These are phyloP conservation scores for Spathaspora arborariae DNA, from an alignment of 805 yeast genomes.

Conservation along the genomic window DNA sequence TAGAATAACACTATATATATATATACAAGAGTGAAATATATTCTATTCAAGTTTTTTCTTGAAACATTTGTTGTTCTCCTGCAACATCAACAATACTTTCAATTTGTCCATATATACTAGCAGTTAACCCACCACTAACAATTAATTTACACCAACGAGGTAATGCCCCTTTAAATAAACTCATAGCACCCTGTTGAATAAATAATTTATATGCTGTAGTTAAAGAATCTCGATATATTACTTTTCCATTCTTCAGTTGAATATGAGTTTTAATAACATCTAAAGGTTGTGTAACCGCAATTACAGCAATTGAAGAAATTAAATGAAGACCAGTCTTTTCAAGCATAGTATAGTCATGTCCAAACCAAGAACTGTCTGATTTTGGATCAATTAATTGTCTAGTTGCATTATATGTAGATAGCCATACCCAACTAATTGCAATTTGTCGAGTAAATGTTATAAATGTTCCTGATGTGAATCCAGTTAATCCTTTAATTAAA, in stretches of 20 bases:
- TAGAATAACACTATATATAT: slow-evolving; percentile 5
- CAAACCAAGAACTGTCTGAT: slow-evolving; percentile 35
- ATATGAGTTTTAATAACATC: slow-evolving; percentile 85
- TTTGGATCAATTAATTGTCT: slow-evolving; percentile 66
- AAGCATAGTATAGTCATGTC: slow-evolving; percentile 37
- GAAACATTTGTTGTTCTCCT: slow-evolving; percentile 30
- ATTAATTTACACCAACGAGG: slow-evolving; percentile 39
- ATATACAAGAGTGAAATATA: too few relatives aligned
- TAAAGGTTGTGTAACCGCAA: slow-evolving; percentile 78
- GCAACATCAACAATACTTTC: slow-evolving; percentile 27
- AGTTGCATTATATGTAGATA: slow-evolving; percentile 75
- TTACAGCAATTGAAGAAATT: slow-evolving; percentile 68
- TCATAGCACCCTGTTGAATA: slow-evolving; percentile 27
- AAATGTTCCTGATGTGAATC: slow-evolving; percentile 77
- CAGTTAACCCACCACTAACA: slow-evolving; percentile 41
- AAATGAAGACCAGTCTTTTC: slow-evolving; percentile 50
- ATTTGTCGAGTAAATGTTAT: slow-evolving; percentile 83
- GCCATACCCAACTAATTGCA: slow-evolving; percentile 75
- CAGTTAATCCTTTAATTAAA: slow-evolving; percentile 64
- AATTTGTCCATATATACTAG: slow-evolving; percentile 33
- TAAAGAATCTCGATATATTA: slow-evolving; percentile 56
- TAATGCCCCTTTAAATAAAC: slow-evolving; percentile 32
- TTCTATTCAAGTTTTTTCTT: slow-evolving; percentile 6
- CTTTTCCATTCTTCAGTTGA: slow-evolving; percentile 70
- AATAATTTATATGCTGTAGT: slow-evolving; percentile 37